Base-by-base conservation (phyloP, 2,329 filamentous ascomycete species). In the Pyrenophora tritici-repentis region DNA sequence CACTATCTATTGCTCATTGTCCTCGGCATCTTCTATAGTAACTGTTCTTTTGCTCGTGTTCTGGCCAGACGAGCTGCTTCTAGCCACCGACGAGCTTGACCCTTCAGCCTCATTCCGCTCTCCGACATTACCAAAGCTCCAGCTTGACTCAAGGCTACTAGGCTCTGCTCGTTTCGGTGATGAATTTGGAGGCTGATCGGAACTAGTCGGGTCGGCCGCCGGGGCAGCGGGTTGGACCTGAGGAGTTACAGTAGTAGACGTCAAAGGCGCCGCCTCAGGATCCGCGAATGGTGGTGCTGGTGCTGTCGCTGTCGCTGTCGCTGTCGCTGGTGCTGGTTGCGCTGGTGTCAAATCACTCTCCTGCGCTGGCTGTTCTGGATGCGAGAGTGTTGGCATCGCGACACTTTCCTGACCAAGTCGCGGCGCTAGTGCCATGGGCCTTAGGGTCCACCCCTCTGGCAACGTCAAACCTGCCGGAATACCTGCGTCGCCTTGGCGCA, bases 361-460 rank as follows among this genome's bases (percentile, higher is more conserved):
- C 18, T 41, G 34, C 33, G 37, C 38, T 29, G 50, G 31, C 38
- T 50, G 55, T 43, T 50, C 34, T 41, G 55, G 26, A 34, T 50
- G 51, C 18, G 51, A 39, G 18, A 53, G 18, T 20, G 49, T 26
- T 42, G 42, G 17, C 39, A 24, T 47, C 20, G 53, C 42, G 40
- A 20, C 22, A 31, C 35, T 45, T 29, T 59, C 55, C 20, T 53
- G 57, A 13, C 45, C 56, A 37, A 55, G 17, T 39, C 59, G 63
- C 29, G 60, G 58, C 48, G 64, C 53, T 32, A 64, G 52, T 26
- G 66, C 58, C 66, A 73, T 68, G 4, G 67, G 66, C 46, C 68
- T 58, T 55, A 74, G 44, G 14, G 69, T 72, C 70, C 71, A 75
- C 12, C 71, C 72, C 41, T 70, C 66, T 6, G 72, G 72, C 31